phyloP scores from a whole-genome alignment of 345 rosid genomes.

The Streptanthus diversifolius region DNA sequence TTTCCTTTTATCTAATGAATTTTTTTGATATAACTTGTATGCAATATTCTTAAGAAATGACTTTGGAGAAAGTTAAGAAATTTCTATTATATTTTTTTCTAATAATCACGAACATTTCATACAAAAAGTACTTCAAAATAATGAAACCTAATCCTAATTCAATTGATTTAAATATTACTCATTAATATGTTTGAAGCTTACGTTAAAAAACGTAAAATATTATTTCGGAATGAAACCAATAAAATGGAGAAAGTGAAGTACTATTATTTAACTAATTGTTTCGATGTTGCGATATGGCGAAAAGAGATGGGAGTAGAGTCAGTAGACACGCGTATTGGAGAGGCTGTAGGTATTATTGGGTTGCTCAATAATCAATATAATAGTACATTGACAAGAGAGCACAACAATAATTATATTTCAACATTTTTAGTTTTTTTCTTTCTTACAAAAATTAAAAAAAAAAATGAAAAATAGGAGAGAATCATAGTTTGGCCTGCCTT shows the following conservation, averaged over 20 bases:
- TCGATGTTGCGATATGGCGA: no score
- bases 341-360: slow-evolving; percentile 17
- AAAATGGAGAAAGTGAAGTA: no score
- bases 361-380: slow-evolving; percentile 26
- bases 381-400: slow-evolving; percentile 24
- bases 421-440: background rate
- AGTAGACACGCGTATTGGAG: slow-evolving; percentile 31
- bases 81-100: background rate
- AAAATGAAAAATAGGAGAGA: background rate
- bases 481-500: slow-evolving; percentile 22
- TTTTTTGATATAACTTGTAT: background rate
- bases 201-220: no score
- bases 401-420: background rate
- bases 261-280: no score
- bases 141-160: no score
- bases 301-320: slow-evolving; percentile 2
- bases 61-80: no score
- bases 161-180: background rate
- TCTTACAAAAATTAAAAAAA: background rate
- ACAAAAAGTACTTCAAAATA: background rate
- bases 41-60: no score
- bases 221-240: no score
- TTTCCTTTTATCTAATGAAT: background rate
- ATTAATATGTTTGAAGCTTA: background rate
- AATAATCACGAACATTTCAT: no score